Evolutionary conservation across 2,329 filamentous ascomycete genomes (phyloP).

Genomic region (Neonectria ditissima): DNA sequence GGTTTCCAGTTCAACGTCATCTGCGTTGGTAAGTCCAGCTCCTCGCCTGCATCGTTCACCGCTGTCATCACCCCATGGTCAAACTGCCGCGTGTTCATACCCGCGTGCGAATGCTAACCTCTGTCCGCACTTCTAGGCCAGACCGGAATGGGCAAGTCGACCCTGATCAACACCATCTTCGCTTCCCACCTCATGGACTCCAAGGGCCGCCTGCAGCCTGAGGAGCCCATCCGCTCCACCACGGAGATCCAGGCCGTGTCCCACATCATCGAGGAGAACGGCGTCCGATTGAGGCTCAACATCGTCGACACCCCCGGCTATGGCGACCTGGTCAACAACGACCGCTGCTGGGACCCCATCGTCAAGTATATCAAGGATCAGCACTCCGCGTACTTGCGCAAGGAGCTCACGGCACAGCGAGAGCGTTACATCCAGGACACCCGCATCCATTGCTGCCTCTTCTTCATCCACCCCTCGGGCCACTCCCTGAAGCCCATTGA

Average conservation of each 20-base stretch:
- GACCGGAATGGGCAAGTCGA: slow-evolving; percentile 98
- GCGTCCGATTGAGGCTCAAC: slow-evolving; percentile 95
- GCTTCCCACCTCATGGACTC: slow-evolving; percentile 99
- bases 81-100: slow-evolving; percentile 21
- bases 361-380: slow-evolving; percentile 99
- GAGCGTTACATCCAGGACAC: slow-evolving; percentile 99
- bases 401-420: slow-evolving; percentile 98
- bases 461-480: slow-evolving; percentile 99
- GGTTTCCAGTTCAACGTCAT: slow-evolving; percentile 99
- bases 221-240: slow-evolving; percentile 93
- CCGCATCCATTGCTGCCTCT: slow-evolving; percentile 98
- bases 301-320: slow-evolving; percentile 99
- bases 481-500: slow-evolving; percentile 99
- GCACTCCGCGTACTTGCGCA: slow-evolving; percentile 98
- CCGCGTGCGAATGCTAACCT: slow-evolving; percentile 29
- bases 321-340: slow-evolving; percentile 99
- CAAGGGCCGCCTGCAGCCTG: slow-evolving; percentile 92
- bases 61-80: slow-evolving; percentile 35
- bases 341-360: slow-evolving; percentile 99
- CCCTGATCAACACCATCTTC: slow-evolving; percentile 99
- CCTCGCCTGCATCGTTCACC: slow-evolving; percentile 24
- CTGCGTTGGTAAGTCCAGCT: slow-evolving; percentile 85
- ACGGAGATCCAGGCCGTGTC: slow-evolving; percentile 99
- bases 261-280: slow-evolving; percentile 99
- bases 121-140: slow-evolving; percentile 72